Conservation (phyloP, 2,329 filamentous ascomycete species). For the Macrophomina phaseolina region DNA sequence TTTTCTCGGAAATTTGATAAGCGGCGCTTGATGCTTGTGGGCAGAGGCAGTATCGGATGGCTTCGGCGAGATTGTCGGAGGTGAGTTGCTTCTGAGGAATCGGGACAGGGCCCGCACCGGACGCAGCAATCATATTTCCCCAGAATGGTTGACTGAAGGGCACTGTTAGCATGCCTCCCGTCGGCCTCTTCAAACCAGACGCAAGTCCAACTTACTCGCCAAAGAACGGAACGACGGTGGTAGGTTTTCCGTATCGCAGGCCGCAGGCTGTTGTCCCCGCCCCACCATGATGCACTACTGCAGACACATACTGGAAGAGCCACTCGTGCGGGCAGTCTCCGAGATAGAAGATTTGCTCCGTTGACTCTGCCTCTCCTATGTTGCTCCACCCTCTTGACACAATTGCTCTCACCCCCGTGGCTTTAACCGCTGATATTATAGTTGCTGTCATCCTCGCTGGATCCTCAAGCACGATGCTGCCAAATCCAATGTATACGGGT, state of each 20-base stretch:
- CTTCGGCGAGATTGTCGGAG: constrained; percentile 50
- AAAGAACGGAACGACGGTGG: constrained; percentile 63
- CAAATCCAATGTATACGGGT: constrained; percentile 64
- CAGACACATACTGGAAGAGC: constrained; percentile 62
- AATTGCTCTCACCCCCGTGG: constrained; percentile 50
- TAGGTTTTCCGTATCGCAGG: constrained; percentile 58
- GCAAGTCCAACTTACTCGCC: constrained; percentile 45
- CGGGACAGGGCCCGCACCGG: constrained; percentile 57
- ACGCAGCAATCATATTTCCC: constrained; percentile 58
- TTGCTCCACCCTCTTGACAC: constrained; percentile 62
- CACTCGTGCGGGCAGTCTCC: constrained; percentile 63
- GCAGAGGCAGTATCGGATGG: constrained; percentile 53
- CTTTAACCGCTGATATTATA: constrained; percentile 55
- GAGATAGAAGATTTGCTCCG: constrained; percentile 53
- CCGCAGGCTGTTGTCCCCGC: constrained; percentile 65
- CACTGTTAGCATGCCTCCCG: not conserved
- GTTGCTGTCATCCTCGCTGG: constrained; percentile 51
- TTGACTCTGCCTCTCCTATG: constrained; percentile 37
- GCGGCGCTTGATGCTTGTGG: constrained; percentile 46
- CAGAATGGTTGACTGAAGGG: constrained; percentile 55
- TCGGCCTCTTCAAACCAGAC: no score
- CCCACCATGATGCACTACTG: constrained; percentile 65
- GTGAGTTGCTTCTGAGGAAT: constrained; percentile 55
- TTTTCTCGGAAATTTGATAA: constrained; percentile 46
- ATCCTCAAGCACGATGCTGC: constrained; percentile 61